phyloP scores from a whole-genome alignment of 768 basidiomycete genomes.

The Coprinopsis cinerea region DNA sequence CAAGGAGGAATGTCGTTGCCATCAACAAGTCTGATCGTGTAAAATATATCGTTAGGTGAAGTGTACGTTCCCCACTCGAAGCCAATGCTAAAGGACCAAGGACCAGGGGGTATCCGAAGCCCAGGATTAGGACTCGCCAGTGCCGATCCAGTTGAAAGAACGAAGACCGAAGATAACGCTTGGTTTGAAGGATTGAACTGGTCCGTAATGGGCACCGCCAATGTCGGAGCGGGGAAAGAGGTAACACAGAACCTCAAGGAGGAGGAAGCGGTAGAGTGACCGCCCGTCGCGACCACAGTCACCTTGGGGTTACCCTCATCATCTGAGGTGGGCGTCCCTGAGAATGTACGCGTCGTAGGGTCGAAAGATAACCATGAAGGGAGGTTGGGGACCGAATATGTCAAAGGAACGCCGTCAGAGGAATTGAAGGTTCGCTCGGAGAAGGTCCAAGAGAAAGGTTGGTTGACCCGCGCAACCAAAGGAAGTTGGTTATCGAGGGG shows the following conservation, averaged over 20 bases:
- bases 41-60: slow-evolving; percentile 41
- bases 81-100: slow-evolving; percentile 90
- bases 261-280: slow-evolving; percentile 45
- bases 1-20: slow-evolving; percentile 71
- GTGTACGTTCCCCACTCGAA: slow-evolving; percentile 53
- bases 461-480: slow-evolving; percentile 61
- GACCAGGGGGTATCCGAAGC: slow-evolving; percentile 62
- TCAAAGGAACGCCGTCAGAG: slow-evolving; percentile 28
- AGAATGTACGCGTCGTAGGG: slow-evolving; percentile 48
- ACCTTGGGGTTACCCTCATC: slow-evolving; percentile 64
- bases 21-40: slow-evolving; percentile 57
- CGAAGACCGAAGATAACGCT: slow-evolving; percentile 72
- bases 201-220: slow-evolving; percentile 45
- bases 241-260: slow-evolving; percentile 54
- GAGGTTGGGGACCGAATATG: slow-evolving; percentile 50
- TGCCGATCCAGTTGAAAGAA: slow-evolving; percentile 55
- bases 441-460: slow-evolving; percentile 66
- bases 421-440: slow-evolving; percentile 60
- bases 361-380: slow-evolving; percentile 81
- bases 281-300: slow-evolving; percentile 46
- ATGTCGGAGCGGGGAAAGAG: slow-evolving; percentile 42
- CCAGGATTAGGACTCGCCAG: slow-evolving; percentile 44
- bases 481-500: slow-evolving; percentile 73
- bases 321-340: slow-evolving; percentile 55
- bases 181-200: slow-evolving; percentile 59